A percentile compares a stretch with the other conserved stretches of the same genome.
Conservation (phyloP, 2,329 filamentous ascomycete genomes). For the Apiospora sp. region DNA sequence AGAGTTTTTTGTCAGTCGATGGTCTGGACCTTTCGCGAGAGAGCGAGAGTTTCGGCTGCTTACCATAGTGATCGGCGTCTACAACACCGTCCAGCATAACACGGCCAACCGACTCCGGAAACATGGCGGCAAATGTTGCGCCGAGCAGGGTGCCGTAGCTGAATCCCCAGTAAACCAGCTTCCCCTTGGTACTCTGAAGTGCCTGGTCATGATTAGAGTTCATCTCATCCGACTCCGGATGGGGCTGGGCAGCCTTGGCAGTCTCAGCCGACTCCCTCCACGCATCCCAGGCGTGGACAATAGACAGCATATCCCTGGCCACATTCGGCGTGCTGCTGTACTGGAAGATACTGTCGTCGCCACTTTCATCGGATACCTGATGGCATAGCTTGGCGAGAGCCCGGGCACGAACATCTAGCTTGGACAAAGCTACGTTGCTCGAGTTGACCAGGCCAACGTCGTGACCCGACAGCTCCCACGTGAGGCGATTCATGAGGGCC, state of each 20-base stretch:
- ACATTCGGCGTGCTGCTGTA: constrained; percentile 45
- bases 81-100: constrained; percentile 49
- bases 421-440: constrained; percentile 42
- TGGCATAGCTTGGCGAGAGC: constrained; percentile 45
- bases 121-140: constrained; percentile 50
- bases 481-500: constrained; percentile 43
- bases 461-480: constrained; percentile 42
- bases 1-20: background rate
- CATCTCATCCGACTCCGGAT: constrained; percentile 25
- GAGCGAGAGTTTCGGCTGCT: background rate
- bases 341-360: constrained; percentile 43
- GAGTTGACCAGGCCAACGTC: constrained; percentile 47
- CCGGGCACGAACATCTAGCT: constrained; percentile 38
- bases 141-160: constrained; percentile 51
- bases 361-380: constrained; percentile 38
- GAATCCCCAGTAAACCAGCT: constrained; percentile 49
- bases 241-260: constrained; percentile 29
- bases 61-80: constrained; percentile 50
- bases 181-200: constrained; percentile 36
- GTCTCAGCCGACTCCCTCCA: constrained; percentile 37
- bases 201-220: constrained; percentile 28
- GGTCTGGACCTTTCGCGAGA: background rate
- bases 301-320: constrained; percentile 51
- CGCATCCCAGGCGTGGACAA: constrained; percentile 49
- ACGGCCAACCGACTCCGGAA: constrained; percentile 51